A percentile compares a stretch with the other conserved stretches of the same genome.
Evolutionary conservation across 495 filamentous ascomycete species (phyloP).

Genomic region (Parachaetomium inaequale): DNA sequence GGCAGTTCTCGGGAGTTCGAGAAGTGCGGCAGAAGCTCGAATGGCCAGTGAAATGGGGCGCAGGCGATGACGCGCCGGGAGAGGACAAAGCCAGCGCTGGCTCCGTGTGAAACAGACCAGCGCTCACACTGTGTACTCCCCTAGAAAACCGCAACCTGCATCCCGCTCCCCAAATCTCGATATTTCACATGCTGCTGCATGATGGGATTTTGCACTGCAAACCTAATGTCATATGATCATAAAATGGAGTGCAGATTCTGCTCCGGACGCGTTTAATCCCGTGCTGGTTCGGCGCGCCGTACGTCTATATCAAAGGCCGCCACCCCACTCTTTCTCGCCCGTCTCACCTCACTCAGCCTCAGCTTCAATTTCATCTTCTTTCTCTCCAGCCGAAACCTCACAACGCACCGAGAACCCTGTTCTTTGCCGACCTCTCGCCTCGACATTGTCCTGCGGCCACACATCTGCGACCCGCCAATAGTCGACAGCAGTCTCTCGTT

Average conservation of each 20-base stretch:
- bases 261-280: too few relatives aligned
- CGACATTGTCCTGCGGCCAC: background rate
- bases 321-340: background rate
- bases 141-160: too few relatives aligned
- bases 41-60: background rate
- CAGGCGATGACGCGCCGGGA: background rate
- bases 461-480: background rate
- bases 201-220: too few relatives aligned
- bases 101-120: too few relatives aligned
- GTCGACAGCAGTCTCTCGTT: background rate
- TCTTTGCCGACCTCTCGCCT: conserved; percentile 5
- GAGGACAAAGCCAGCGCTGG: too few relatives aligned
- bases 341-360: background rate
- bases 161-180: too few relatives aligned
- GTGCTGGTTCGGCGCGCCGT: too few relatives aligned
- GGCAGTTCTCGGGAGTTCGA: background rate
- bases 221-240: too few relatives aligned
- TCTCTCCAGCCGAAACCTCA: background rate
- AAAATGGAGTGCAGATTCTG: too few relatives aligned
- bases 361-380: background rate
- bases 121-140: too few relatives aligned
- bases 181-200: too few relatives aligned
- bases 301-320: background rate
- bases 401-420: background rate
- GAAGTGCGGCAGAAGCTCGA: background rate